Percentiles rank a stretch among this genome's conserved stretches.
These are phyloP conservation scores for Claviceps sp. DNA, from an alignment of 2,329 filamentous ascomycete species.

Conservation along the genomic window DNA sequence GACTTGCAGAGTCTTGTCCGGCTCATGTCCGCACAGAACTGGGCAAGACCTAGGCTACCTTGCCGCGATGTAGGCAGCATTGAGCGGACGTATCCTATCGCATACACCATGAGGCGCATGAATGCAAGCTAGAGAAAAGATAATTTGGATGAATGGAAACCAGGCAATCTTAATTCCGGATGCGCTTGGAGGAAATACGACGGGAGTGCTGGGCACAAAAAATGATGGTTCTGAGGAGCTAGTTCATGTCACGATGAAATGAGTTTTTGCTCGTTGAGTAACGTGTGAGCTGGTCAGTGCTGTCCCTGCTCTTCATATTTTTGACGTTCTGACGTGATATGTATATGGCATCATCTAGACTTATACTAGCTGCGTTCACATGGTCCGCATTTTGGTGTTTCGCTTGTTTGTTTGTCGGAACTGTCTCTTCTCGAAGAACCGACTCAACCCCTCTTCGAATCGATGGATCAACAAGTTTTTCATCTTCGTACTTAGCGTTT, in stretches of 20 bases:
- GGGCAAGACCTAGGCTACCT: conserved; percentile 2
- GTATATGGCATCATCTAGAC: no score
- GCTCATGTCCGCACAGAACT: not conserved
- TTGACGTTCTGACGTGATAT: not conserved
- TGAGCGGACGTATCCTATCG: not conserved
- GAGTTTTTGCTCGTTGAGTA: not conserved
- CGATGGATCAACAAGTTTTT: not conserved
- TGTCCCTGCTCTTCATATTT: not conserved
- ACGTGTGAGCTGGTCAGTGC: not conserved
- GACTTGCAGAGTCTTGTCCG: not conserved
- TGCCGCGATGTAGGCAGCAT: not conserved
- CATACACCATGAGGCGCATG: conserved; percentile 1
- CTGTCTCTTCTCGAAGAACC: not conserved
- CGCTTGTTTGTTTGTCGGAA: not conserved
- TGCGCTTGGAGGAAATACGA: not conserved
- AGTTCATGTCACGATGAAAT: not conserved
- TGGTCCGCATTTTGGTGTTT: no score
- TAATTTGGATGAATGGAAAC: not conserved
- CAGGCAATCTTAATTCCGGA: conserved; percentile 1
- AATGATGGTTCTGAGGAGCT: not conserved
- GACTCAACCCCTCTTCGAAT: not conserved
- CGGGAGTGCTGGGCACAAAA: not conserved
- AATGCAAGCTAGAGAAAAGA: no score
- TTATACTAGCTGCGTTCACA: not conserved
- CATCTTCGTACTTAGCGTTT: no score